Evolutionary conservation across 805 yeast species (phyloP).

Genomic region (Kazachstania martiniae): DNA sequence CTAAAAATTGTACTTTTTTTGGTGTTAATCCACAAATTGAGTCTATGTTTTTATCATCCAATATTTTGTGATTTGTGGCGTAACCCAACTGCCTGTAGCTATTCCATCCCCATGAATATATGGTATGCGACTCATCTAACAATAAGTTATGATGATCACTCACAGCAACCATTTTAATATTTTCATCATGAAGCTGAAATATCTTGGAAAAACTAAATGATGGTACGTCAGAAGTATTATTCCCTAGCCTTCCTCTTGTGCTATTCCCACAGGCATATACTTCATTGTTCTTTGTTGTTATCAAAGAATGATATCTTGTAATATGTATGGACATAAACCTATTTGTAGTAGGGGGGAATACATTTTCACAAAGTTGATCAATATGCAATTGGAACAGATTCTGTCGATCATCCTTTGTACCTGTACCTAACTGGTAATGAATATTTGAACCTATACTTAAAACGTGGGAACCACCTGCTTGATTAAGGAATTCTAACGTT

Average conservation of each 20-base stretch:
- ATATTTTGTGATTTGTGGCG: slow-evolving; percentile 18
- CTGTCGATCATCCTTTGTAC: slow-evolving; percentile 45
- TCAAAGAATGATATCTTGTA: slow-evolving; percentile 48
- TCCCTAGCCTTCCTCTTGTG: slow-evolving; percentile 63
- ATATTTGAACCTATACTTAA: slow-evolving; percentile 54
- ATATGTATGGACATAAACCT: slow-evolving; percentile 35
- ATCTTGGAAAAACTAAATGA: slow-evolving; percentile 37
- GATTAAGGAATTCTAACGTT: slow-evolving; percentile 14
- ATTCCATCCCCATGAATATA: slow-evolving; percentile 76
- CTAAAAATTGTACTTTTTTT: slow-evolving; percentile 18
- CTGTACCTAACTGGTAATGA: slow-evolving; percentile 55
- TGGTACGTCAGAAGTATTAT: slow-evolving; percentile 31
- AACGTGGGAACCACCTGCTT: slow-evolving; percentile 43
- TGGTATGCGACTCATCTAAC: slow-evolving; percentile 38
- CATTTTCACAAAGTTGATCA: slow-evolving; percentile 15
- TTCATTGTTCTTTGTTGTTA: slow-evolving; percentile 43
- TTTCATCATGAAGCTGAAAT: slow-evolving; percentile 28
- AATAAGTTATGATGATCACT: slow-evolving; percentile 63
- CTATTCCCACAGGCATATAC: slow-evolving; percentile 57
- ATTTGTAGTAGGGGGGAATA: slow-evolving; percentile 2
- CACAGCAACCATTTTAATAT: slow-evolving; percentile 32
- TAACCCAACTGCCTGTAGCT: slow-evolving; percentile 57
- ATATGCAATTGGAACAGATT: slow-evolving; percentile 33
- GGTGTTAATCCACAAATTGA: slow-evolving; percentile 17
- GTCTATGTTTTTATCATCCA: slow-evolving; percentile 19